Conservation (phyloP, 2,329 filamentous ascomycete species). For the Daldinia sp. region DNA sequence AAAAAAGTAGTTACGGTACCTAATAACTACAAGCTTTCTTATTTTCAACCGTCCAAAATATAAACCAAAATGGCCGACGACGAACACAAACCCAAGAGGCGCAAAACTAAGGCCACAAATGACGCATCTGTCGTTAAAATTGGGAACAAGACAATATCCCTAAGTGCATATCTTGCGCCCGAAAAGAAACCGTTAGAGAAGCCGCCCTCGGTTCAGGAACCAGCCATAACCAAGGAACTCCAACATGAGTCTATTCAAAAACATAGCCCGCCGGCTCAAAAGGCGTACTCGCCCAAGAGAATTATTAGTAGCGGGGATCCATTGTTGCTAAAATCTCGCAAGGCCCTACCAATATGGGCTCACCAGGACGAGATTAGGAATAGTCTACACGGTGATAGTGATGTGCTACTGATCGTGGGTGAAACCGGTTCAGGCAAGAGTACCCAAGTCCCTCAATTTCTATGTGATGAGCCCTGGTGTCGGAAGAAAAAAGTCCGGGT, state of each 20-base stretch:
- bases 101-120: slow-evolving; percentile 46
- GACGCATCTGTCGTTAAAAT: slow-evolving; percentile 53
- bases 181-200: slow-evolving; percentile 45
- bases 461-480: slow-evolving; percentile 83
- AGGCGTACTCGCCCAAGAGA: slow-evolving; percentile 8
- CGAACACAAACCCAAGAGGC: slow-evolving; percentile 50
- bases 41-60: slow-evolving; percentile 8
- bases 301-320: slow-evolving; percentile 30
- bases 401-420: slow-evolving; percentile 83
- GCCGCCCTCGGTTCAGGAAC: slow-evolving; percentile 16
- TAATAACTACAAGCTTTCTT: too few relatives aligned
- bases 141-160: slow-evolving; percentile 58
- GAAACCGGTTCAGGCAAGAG: slow-evolving; percentile 97
- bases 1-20: too few relatives aligned
- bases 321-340: slow-evolving; percentile 56
- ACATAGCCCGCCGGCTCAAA: background rate
- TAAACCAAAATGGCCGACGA: slow-evolving; percentile 36
- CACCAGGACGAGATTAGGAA: slow-evolving; percentile 74
- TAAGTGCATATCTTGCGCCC: slow-evolving; percentile 58
- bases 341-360: slow-evolving; percentile 81
- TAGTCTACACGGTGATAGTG: slow-evolving; percentile 68
- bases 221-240: slow-evolving; percentile 5
- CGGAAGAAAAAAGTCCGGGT: slow-evolving; percentile 64
- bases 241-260: slow-evolving; percentile 8
- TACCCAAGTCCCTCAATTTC: slow-evolving; percentile 93